Conservation (phyloP, 495 filamentous ascomycete genomes). For the Penicillium bialowiezense region DNA sequence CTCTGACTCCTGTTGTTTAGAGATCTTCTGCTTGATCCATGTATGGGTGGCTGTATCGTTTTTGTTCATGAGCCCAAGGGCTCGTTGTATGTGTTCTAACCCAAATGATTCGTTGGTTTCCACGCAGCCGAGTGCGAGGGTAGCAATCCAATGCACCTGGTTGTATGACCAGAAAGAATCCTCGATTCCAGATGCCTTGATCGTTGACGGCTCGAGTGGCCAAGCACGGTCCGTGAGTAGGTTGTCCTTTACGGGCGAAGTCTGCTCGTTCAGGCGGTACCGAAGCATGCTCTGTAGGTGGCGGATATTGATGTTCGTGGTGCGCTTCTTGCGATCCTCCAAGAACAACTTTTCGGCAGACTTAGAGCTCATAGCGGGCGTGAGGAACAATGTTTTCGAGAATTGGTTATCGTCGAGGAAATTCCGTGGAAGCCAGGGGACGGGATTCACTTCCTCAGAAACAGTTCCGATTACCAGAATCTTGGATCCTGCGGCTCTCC, state of each 20-base stretch:
- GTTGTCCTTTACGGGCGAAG: slow-evolving; percentile 32
- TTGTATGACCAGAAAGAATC: slow-evolving; percentile 58
- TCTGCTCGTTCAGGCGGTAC: slow-evolving; percentile 36
- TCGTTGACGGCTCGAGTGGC: slow-evolving; percentile 30
- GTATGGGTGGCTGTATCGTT: slow-evolving; percentile 34
- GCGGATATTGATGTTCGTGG: slow-evolving; percentile 62
- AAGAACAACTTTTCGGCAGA: slow-evolving; percentile 36
- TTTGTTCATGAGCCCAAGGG: slow-evolving; percentile 36
- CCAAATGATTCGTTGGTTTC: slow-evolving; percentile 35
- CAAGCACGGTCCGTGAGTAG: slow-evolving; percentile 34
- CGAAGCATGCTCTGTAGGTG: slow-evolving; percentile 67
- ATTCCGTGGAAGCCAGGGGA: slow-evolving; percentile 45
- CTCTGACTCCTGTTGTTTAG: slow-evolving; percentile 25
- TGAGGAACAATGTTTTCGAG: slow-evolving; percentile 50
- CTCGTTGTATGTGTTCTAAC: slow-evolving; percentile 38
- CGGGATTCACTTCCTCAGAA: slow-evolving; percentile 26
- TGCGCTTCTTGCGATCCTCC: slow-evolving; percentile 48
- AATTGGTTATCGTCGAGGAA: slow-evolving; percentile 51
- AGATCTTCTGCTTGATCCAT: slow-evolving; percentile 36
- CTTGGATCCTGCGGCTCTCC: slow-evolving; percentile 63
- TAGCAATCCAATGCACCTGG: slow-evolving; percentile 60
- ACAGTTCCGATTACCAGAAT: slow-evolving; percentile 76
- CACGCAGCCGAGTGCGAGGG: slow-evolving; percentile 56
- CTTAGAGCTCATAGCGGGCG: slow-evolving; percentile 35
- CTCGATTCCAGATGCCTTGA: slow-evolving; percentile 44